A percentile compares a stretch with the other conserved stretches of the same genome.
phyloP scores from a whole-genome alignment of 768 basidiomycete genomes.

The Chiua virens region DNA sequence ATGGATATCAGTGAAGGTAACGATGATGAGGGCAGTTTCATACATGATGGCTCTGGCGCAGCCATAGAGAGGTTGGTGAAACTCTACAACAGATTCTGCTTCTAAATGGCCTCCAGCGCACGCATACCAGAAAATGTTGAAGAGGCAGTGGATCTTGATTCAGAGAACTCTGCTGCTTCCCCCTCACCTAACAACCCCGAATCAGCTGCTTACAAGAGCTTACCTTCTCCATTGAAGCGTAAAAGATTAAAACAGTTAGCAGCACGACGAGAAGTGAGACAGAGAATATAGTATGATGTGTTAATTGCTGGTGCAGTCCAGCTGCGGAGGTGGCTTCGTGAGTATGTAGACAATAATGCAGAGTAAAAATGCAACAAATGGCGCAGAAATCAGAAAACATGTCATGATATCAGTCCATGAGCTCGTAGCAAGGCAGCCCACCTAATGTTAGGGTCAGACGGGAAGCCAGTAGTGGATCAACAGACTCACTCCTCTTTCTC shows the following conservation, averaged over 20 bases:
- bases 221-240: conserved; percentile 24
- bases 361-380: conserved; percentile 18
- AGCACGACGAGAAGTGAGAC: conserved; percentile 8
- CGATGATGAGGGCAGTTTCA: conserved; percentile 5
- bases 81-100: not conserved
- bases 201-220: conserved; percentile 13
- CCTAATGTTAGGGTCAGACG: conserved; percentile 38
- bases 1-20: conserved; percentile 7
- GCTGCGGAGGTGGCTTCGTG: conserved; percentile 16
- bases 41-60: not conserved
- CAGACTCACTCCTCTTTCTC: conserved; percentile 76
- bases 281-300: conserved; percentile 12
- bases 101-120: conserved; percentile 8
- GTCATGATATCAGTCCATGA: conserved; percentile 43
- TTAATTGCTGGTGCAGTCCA: conserved; percentile 17
- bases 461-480: not conserved
- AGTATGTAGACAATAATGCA: conserved; percentile 24
- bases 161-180: not conserved
- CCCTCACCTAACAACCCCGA: not conserved
- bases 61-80: conserved; percentile 13
- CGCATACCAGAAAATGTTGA: not conserved
- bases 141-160: conserved; percentile 3
- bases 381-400: conserved; percentile 20
- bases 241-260: conserved; percentile 16
- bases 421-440: conserved; percentile 62